Conservation (phyloP, 2,329 filamentous ascomycete species). For the Plectosphaerella plurivora region DNA sequence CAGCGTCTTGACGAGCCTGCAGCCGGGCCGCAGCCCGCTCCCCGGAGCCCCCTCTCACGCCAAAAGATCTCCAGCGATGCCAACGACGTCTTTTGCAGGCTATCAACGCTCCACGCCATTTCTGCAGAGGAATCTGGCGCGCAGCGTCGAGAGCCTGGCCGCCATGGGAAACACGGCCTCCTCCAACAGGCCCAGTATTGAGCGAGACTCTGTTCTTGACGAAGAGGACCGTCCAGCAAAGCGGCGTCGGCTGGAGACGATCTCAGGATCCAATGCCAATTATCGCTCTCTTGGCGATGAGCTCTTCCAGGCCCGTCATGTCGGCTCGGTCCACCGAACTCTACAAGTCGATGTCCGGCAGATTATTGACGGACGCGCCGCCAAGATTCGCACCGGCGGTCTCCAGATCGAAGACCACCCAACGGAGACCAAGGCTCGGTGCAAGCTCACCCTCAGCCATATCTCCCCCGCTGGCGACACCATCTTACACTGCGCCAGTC, state of each 20-base stretch:
- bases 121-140: constrained; percentile 50
- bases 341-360: constrained; percentile 51
- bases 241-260: constrained; percentile 39
- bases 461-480: constrained; percentile 7
- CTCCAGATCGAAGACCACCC: constrained; percentile 20
- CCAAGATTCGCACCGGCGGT: constrained; percentile 18
- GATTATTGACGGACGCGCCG: constrained; percentile 44
- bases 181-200: constrained; percentile 28
- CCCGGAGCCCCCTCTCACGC: constrained; percentile 5
- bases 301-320: constrained; percentile 23
- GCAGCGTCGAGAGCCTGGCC: constrained; percentile 39
- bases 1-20: too few species aligned
- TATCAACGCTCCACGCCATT: constrained; percentile 47
- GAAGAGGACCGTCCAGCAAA: constrained; percentile 38
- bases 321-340: constrained; percentile 31
- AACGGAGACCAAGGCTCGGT: constrained; percentile 33
- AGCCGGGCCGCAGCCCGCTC: neutral
- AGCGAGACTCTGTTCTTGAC: constrained; percentile 18
- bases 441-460: constrained; percentile 36
- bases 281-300: constrained; percentile 23
- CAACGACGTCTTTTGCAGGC: constrained; percentile 30
- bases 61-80: constrained; percentile 40
- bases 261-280: neutral
- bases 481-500: constrained; percentile 49
- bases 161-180: constrained; percentile 40